phyloP scores from a whole-genome alignment of 495 filamentous ascomycete species.

The Penicillium antarcticum region DNA sequence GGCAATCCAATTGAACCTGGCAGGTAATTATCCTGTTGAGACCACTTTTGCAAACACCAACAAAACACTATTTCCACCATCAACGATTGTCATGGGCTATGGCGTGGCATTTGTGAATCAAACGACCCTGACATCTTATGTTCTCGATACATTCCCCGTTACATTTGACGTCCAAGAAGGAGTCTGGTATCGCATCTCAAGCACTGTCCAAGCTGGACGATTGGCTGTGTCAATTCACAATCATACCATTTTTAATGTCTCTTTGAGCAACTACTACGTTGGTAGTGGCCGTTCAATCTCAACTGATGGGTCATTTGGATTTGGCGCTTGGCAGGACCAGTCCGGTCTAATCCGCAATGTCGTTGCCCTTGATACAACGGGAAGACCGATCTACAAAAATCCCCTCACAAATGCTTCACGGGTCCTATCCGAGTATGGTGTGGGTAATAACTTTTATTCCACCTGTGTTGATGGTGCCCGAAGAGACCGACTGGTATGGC shows the following conservation, averaged over 20 bases:
- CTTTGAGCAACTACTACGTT: background rate
- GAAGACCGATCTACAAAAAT: background rate
- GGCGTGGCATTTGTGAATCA: background rate
- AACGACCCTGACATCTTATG: background rate
- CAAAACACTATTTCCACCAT: background rate
- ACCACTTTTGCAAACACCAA: background rate
- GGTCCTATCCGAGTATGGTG: background rate
- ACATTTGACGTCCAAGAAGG: background rate
- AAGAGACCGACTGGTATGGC: constrained; percentile 3
- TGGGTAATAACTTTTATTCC: background rate
- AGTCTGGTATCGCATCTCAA: background rate
- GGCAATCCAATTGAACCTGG: background rate
- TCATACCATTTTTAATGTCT: background rate
- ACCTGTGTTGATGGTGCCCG: background rate
- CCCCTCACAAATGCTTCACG: background rate
- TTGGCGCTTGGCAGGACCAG: constrained; percentile 5
- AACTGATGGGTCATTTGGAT: background rate
- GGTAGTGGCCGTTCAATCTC: background rate
- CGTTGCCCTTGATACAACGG: background rate
- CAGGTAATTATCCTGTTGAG: background rate
- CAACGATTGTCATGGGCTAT: background rate
- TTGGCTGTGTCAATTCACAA: too few relatives aligned
- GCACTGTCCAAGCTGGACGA: background rate
- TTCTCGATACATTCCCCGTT: background rate
- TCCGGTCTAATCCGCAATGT: background rate